Evolutionary conservation across 768 basidiomycete genomes (phyloP).

Genomic region (Russula griseocarnosa): DNA sequence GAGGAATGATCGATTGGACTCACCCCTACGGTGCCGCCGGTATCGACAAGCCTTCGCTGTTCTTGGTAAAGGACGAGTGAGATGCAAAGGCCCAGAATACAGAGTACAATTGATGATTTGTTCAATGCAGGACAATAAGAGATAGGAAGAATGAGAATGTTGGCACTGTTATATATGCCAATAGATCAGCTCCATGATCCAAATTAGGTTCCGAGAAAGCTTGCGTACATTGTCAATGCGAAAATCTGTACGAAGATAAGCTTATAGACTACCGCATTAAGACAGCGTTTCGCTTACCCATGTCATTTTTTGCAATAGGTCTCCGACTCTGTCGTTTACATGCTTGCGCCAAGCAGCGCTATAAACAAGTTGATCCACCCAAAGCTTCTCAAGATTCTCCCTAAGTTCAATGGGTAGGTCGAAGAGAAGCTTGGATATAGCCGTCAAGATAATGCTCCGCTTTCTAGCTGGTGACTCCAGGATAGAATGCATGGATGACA

Average conservation of each 20-base stretch:
- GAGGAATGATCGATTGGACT: neutral
- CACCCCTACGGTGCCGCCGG: neutral
- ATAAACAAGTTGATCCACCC: slow-evolving; percentile 7
- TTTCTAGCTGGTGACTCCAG: neutral
- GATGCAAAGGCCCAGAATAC: neutral
- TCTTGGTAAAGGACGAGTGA: neutral
- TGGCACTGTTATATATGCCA: slow-evolving; percentile 1
- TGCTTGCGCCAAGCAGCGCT: slow-evolving; percentile 11
- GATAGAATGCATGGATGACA: slow-evolving; percentile 6
- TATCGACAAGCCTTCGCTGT: neutral
- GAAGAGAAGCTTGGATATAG: slow-evolving; percentile 12
- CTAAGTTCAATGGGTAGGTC: slow-evolving; percentile 3
- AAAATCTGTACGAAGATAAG: slow-evolving; percentile 4
- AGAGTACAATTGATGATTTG: slow-evolving; percentile 5
- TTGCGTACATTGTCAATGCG: slow-evolving; percentile 6
- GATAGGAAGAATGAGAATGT: neutral
- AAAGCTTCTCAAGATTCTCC: slow-evolving; percentile 5
- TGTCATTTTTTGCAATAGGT: neutral
- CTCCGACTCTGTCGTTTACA: slow-evolving; percentile 6
- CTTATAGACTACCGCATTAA: neutral
- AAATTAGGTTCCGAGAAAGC: neutral
- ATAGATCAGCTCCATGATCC: neutral
- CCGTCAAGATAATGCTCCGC: neutral
- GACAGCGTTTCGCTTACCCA: slow-evolving; percentile 3
- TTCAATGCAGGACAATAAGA: neutral